These are phyloP conservation scores for Macrocybe gigantea DNA, from an alignment of 768 basidiomycete genomes.

Conservation along the genomic window DNA sequence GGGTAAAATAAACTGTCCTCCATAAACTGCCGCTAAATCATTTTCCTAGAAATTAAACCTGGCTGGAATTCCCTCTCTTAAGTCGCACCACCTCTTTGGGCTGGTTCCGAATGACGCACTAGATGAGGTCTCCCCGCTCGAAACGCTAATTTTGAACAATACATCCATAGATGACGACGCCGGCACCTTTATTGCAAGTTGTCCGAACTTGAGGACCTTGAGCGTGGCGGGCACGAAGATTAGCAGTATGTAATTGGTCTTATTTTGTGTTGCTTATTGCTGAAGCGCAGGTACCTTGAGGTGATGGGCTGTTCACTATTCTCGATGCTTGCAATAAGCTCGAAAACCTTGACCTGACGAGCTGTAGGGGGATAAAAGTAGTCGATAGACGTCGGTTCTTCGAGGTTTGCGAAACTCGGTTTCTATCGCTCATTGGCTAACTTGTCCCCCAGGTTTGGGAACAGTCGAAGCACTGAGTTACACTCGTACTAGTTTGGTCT, in stretches of 20 bases:
- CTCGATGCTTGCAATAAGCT: slow-evolving; percentile 52
- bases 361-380: slow-evolving; percentile 58
- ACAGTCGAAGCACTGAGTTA: slow-evolving; percentile 8
- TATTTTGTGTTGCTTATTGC: background rate
- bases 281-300: slow-evolving; percentile 22
- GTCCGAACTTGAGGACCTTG: slow-evolving; percentile 39
- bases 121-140: slow-evolving; percentile 31
- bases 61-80: slow-evolving; percentile 43
- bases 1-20: slow-evolving; percentile 27
- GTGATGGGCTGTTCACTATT: slow-evolving; percentile 46
- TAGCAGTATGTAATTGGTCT: slow-evolving; percentile 35
- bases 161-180: slow-evolving; percentile 58
- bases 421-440: background rate
- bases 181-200: slow-evolving; percentile 45
- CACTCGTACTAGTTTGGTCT: background rate
- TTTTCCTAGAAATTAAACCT: slow-evolving; percentile 49
- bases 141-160: slow-evolving; percentile 50
- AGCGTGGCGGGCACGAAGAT: slow-evolving; percentile 55
- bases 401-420: slow-evolving; percentile 33
- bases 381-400: slow-evolving; percentile 61
- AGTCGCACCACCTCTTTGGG: slow-evolving; percentile 45
- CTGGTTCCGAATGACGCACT: slow-evolving; percentile 29
- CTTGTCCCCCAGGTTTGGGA: slow-evolving; percentile 21
- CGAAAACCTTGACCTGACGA: slow-evolving; percentile 54
- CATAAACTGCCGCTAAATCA: background rate